Percentiles rank a stretch among this genome's conserved stretches.
Evolutionary conservation across 257 asterid genomes (phyloP).

Genomic region (Penstemon newberryi): DNA sequence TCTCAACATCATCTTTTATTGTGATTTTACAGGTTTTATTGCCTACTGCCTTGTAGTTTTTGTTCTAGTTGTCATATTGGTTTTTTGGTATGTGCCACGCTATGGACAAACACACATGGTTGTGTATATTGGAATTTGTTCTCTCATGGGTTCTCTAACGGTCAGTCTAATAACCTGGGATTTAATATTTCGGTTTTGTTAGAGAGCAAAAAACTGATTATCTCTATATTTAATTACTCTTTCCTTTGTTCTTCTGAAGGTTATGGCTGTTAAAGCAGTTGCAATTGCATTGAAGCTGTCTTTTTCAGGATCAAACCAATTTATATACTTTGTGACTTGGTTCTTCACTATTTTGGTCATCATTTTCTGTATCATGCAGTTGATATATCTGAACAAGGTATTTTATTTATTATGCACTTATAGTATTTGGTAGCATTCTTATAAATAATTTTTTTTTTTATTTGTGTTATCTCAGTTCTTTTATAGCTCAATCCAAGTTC

Average conservation of each 20-base stretch:
- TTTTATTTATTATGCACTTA: slow-evolving; percentile 10
- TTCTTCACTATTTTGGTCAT: slow-evolving; percentile 60
- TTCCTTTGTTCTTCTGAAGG: no score
- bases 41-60: slow-evolving; percentile 47
- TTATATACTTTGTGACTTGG: slow-evolving; percentile 73
- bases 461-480: no score
- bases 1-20: no score
- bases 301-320: slow-evolving; percentile 70
- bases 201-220: no score
- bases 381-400: slow-evolving; percentile 82
- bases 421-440: no score
- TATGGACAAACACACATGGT: slow-evolving; percentile 74
- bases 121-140: slow-evolving; percentile 85
- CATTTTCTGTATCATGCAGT: slow-evolving; percentile 60
- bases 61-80: slow-evolving; percentile 44
- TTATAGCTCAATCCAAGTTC: no score
- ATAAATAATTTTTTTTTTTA: no score
- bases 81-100: slow-evolving; percentile 54
- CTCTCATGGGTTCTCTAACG: slow-evolving; percentile 84
- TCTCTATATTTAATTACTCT: no score
- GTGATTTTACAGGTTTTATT: slow-evolving; percentile 44
- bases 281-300: slow-evolving; percentile 74
- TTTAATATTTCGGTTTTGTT: no score
- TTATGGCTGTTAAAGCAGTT: slow-evolving; percentile 79
- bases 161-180: slow-evolving; percentile 15